A percentile compares a stretch with the other conserved stretches of the same genome.
phyloP scores from a whole-genome alignment of 2,329 filamentous ascomycete species.

The Drechslerella stenobrocha region DNA sequence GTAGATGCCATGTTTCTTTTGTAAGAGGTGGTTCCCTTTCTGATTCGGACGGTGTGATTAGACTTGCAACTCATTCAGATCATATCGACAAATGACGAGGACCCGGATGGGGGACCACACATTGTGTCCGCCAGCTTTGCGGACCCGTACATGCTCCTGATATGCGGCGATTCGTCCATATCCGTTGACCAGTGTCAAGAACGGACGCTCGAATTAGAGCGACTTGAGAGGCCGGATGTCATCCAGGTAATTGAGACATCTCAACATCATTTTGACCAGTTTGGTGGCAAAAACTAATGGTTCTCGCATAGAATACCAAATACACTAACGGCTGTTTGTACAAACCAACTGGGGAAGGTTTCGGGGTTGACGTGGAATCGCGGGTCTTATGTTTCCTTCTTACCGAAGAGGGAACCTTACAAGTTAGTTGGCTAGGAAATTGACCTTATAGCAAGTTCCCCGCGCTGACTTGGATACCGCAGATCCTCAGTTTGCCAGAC shows the following conservation, averaged over 20 bases:
- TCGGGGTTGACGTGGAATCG: constrained; percentile 56
- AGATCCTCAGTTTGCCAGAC: constrained; percentile 78
- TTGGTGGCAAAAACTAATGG: background rate
- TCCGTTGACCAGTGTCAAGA: constrained; percentile 77
- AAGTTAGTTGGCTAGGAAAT: constrained; percentile 62
- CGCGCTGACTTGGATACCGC: constrained; percentile 31
- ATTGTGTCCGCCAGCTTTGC: constrained; percentile 79
- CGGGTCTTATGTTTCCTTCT: constrained; percentile 69
- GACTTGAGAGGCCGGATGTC: constrained; percentile 59
- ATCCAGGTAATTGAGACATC: constrained; percentile 40
- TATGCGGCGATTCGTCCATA: constrained; percentile 80
- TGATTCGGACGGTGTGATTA: constrained; percentile 55
- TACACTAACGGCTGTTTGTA: constrained; percentile 88
- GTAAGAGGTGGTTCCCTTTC: constrained; percentile 54
- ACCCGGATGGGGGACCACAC: constrained; percentile 76
- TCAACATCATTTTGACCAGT: background rate
- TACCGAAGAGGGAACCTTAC: constrained; percentile 71
- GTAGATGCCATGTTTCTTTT: constrained; percentile 14
- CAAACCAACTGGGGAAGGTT: constrained; percentile 65
- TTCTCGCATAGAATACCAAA: constrained; percentile 61
- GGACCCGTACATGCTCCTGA: constrained; percentile 80
- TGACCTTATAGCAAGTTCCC: background rate
- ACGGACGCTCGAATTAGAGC: constrained; percentile 76
- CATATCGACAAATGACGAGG: constrained; percentile 87
- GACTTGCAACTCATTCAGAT: constrained; percentile 89